These are phyloP conservation scores for Claviceps sp. DNA, from an alignment of 2,329 filamentous ascomycete genomes.

Conservation along the genomic window DNA sequence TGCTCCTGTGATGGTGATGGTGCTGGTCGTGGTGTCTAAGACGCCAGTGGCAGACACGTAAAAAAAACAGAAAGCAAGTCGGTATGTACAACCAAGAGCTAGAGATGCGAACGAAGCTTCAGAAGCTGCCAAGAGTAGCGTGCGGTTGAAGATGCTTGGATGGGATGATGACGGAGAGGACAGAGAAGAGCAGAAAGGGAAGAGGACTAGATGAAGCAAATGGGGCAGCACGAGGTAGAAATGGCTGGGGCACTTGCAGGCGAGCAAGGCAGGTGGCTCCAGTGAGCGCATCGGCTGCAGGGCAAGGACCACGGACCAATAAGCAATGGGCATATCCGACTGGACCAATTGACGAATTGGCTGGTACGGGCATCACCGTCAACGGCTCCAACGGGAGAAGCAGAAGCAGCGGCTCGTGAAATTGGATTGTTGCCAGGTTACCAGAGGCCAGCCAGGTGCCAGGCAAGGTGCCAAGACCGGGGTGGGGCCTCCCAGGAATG, in stretches of 20 bases:
- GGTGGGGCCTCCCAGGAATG: not conserved
- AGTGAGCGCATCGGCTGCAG: not conserved
- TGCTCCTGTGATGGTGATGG: not conserved
- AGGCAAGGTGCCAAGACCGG: not conserved
- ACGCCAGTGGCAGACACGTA: not conserved
- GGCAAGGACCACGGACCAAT: not conserved
- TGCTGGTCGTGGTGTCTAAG: not conserved
- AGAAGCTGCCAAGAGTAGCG: conserved; percentile 2
- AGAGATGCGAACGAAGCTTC: conserved; percentile 5
- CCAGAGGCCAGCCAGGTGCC: not conserved
- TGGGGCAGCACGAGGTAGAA: conserved; percentile 5
- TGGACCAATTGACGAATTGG: not conserved
- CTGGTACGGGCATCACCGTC: not conserved
- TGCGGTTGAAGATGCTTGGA: conserved; percentile 6
- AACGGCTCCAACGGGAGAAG: not conserved
- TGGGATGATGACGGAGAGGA: conserved; percentile 6
- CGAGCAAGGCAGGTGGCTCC: not conserved
- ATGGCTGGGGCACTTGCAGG: not conserved
- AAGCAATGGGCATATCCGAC: not conserved
- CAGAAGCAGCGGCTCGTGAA: not conserved
- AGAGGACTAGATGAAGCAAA: conserved; percentile 1
- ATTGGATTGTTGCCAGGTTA: not conserved
- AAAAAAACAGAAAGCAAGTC: conserved; percentile 1
- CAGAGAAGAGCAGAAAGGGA: not conserved
- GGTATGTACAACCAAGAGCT: conserved; percentile 1